These are phyloP conservation scores for Sclerotinia borealis DNA, from an alignment of 2,329 filamentous ascomycete species.

Conservation along the genomic window DNA sequence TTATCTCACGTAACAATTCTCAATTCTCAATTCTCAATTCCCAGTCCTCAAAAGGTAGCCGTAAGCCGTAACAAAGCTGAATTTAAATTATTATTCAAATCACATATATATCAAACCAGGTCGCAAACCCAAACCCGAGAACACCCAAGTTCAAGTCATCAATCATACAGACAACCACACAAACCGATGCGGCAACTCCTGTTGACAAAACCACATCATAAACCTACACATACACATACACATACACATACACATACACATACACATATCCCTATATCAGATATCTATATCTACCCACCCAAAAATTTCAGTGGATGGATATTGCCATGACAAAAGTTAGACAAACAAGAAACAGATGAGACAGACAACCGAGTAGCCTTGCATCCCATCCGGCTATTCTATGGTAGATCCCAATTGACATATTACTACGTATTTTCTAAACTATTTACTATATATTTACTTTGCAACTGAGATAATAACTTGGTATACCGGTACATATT, in stretches of 20 bases:
- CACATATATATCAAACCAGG: too few relatives aligned
- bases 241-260: too few relatives aligned
- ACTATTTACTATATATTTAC: neutral
- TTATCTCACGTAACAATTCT: too few relatives aligned
- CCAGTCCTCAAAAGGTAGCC: too few relatives aligned
- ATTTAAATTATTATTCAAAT: too few relatives aligned
- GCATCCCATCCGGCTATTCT: conserved; percentile 1
- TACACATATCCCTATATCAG: too few relatives aligned
- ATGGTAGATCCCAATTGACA: neutral
- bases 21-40: neutral
- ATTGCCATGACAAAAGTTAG: neutral
- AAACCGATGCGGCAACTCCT: neutral
- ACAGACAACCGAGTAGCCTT: neutral
- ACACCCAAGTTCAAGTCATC: neutral
- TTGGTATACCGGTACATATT: too few relatives aligned
- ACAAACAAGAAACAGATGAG: neutral
- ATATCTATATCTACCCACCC: too few relatives aligned
- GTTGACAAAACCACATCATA: neutral
- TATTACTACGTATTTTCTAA: neutral
- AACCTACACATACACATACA: too few relatives aligned
- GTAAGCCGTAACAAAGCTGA: neutral
- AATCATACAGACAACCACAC: neutral
- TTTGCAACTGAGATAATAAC: too few relatives aligned
- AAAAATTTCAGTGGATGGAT: neutral
- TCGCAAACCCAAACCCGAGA: too few relatives aligned